phyloP scores from a whole-genome alignment of 2,329 filamentous ascomycete species.

The Fusarium sp. region DNA sequence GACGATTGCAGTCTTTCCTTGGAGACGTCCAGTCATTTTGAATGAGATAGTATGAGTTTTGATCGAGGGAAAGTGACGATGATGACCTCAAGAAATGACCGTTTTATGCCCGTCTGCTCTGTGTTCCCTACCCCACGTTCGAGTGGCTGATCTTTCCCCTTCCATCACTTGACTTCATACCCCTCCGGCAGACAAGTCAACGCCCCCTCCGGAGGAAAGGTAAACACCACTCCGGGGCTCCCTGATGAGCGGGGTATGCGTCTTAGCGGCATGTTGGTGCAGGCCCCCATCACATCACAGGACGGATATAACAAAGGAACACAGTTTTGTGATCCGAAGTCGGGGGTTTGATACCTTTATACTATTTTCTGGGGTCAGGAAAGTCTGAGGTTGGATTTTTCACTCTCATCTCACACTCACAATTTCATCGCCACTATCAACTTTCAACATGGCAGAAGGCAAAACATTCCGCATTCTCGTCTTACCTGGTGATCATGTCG shows the following conservation, averaged over 20 bases:
- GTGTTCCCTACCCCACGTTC: background rate
- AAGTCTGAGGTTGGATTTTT: too few species aligned
- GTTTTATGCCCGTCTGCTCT: background rate
- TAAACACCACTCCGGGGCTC: background rate
- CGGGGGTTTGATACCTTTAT: too few species aligned
- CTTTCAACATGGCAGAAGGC: conserved; percentile 1
- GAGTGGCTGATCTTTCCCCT: background rate
- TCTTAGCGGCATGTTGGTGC: too few species aligned
- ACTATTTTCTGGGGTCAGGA: too few species aligned
- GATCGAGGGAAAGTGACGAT: background rate
- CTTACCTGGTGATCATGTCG: conserved; percentile 63
- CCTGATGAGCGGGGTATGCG: conserved; percentile 10
- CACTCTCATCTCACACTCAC: too few species aligned
- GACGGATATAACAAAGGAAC: too few species aligned
- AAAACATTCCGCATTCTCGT: conserved; percentile 57
- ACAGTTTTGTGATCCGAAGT: too few species aligned
- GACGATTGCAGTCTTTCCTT: conserved; percentile 60
- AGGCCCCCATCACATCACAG: too few species aligned
- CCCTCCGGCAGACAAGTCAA: background rate
- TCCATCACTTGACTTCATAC: background rate
- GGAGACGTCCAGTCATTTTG: conserved; percentile 54
- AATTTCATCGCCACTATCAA: background rate
- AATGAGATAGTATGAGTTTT: background rate
- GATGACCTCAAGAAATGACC: background rate
- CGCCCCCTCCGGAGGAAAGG: conserved; percentile 1